These are phyloP conservation scores for Zasmidium cellare DNA, from an alignment of 2,329 filamentous ascomycete genomes.

Conservation along the genomic window DNA sequence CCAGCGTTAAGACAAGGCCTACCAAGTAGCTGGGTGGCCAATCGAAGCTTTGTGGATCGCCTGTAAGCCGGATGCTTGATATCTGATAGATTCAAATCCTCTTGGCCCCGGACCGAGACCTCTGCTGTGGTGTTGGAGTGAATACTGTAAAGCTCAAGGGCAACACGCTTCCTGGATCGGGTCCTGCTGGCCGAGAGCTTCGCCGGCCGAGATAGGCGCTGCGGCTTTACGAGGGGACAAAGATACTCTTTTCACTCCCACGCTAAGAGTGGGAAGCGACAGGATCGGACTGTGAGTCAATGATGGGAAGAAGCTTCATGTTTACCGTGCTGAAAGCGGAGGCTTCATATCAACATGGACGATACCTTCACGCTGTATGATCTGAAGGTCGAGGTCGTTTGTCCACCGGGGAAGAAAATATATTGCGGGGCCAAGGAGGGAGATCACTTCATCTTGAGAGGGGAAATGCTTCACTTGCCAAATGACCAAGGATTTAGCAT, in stretches of 20 bases:
- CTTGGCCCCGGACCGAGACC: not conserved
- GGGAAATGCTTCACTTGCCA: slow-evolving; percentile 26
- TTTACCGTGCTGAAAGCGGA: too few relatives aligned
- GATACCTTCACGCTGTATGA: slow-evolving; percentile 20
- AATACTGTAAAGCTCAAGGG: too few relatives aligned
- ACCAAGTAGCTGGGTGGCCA: not conserved
- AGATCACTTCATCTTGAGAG: slow-evolving; percentile 22
- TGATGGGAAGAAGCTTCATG: too few relatives aligned
- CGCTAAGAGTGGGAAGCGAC: too few relatives aligned
- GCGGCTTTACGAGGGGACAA: not conserved
- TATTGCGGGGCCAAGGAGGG: slow-evolving; percentile 24
- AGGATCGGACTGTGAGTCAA: too few relatives aligned
- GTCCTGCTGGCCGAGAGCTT: not conserved
- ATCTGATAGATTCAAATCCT: not conserved
- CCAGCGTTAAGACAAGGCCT: too few relatives aligned
- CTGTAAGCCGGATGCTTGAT: not conserved
- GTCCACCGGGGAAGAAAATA: slow-evolving; percentile 19
- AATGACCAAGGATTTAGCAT: slow-evolving; percentile 24
- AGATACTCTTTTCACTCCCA: too few relatives aligned
- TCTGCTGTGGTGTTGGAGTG: not conserved
- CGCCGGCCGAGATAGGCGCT: not conserved
- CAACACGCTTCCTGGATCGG: too few relatives aligned
- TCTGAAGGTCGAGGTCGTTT: slow-evolving; percentile 22
- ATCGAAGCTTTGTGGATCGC: not conserved
- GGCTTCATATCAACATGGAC: too few relatives aligned